Percentiles rank a stretch among this genome's conserved stretches.
Conservation (phyloP, 331 rosid species). For the Malus hybrid region DNA sequence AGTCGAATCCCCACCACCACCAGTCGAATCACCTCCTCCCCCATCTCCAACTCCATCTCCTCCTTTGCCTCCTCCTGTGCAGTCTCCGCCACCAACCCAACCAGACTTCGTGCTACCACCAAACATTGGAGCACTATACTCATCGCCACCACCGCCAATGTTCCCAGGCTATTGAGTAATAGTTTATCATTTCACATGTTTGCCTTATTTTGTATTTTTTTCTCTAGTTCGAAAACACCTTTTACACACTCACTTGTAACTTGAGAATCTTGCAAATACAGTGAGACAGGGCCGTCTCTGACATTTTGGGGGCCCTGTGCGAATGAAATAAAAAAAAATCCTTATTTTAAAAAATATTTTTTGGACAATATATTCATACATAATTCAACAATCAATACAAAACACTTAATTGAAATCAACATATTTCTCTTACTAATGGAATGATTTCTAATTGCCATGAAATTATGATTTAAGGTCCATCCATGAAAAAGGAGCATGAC, state of each 20-base stretch:
- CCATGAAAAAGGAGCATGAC: too few species aligned
- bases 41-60: neutral
- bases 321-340: too few species aligned
- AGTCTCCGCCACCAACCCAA: slow-evolving; percentile 12
- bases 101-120: slow-evolving; percentile 37
- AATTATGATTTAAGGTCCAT: too few species aligned
- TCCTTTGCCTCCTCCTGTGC: neutral
- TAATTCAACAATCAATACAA: too few species aligned
- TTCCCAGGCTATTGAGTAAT: slow-evolving; percentile 29
- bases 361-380: too few species aligned
- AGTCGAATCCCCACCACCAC: neutral
- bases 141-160: slow-evolving; percentile 55
- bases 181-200: slow-evolving; percentile 2
- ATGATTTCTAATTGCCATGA: too few species aligned
- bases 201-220: neutral
- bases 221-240: neutral
- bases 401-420: too few species aligned
- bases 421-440: too few species aligned
- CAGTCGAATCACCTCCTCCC: neutral
- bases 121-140: slow-evolving; percentile 32
- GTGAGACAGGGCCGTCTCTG: neutral
- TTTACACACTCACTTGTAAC: neutral
- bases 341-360: too few species aligned
- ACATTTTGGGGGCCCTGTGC: too few species aligned
- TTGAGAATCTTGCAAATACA: neutral